These are phyloP conservation scores for Blakeslea trispora DNA, from an alignment of 371 early-diverging fungal genomes.

Conservation along the genomic window DNA sequence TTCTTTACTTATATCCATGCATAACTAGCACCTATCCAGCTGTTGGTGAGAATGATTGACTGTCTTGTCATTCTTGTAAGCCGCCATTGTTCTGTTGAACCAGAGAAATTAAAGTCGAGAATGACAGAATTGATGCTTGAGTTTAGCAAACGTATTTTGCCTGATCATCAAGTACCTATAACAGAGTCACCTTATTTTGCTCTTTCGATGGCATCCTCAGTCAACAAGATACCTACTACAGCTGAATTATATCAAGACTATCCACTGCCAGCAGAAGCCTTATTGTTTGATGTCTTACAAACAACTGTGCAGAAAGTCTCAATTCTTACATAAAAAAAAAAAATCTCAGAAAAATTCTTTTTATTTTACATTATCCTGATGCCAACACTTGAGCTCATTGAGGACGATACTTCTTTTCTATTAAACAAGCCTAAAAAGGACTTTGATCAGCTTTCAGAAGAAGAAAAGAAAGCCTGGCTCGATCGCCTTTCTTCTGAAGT, in stretches of 20 bases:
- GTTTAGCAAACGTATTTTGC: too few species aligned
- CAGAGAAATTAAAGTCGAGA: too few species aligned
- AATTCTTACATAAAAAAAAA: not conserved
- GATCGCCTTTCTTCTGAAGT: conserved; percentile 36
- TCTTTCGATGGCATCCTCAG: not conserved
- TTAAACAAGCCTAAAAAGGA: conserved; percentile 2
- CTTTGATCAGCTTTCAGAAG: conserved; percentile 26
- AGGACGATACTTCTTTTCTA: conserved; percentile 21
- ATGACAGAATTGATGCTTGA: too few species aligned
- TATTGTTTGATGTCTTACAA: conserved; percentile 6
- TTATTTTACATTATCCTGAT: not conserved
- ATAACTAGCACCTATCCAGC: too few species aligned
- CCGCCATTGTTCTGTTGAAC: too few species aligned
- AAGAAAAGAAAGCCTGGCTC: conserved; percentile 33
- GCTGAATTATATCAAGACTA: conserved; percentile 6
- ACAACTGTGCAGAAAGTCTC: not conserved
- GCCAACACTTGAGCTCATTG: conserved; percentile 26
- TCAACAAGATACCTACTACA: not conserved
- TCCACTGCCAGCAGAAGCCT: conserved; percentile 9
- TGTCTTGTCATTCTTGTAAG: too few species aligned
- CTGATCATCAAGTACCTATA: too few species aligned
- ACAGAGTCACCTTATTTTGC: not conserved
- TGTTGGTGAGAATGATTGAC: too few species aligned
- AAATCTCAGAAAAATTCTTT: not conserved
- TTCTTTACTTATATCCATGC: too few species aligned